A percentile compares a stretch with the other conserved stretches of the same genome.
These are phyloP conservation scores for Pyracantha coccinea DNA, from an alignment of 331 rosid genomes.

Conservation along the genomic window DNA sequence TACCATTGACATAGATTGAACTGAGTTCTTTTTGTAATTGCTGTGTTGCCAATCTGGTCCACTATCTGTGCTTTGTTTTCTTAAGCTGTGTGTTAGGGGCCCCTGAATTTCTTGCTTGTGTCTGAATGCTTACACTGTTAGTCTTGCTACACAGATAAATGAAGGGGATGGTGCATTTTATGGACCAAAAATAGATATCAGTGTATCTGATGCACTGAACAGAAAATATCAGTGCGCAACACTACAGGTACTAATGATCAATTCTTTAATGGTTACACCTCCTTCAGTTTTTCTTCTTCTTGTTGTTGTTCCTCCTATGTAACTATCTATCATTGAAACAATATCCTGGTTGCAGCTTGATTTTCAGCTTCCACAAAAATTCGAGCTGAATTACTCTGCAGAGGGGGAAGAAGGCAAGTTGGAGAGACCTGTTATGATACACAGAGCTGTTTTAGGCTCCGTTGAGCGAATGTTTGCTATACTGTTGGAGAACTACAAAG, in stretches of 20 bases:
- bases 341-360: slow-evolving; percentile 73
- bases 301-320: neutral
- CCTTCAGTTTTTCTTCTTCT: neutral
- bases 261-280: neutral
- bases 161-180: slow-evolving; percentile 98
- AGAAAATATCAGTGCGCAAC: slow-evolving; percentile 95
- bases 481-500: slow-evolving; percentile 90
- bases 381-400: slow-evolving; percentile 85
- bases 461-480: slow-evolving; percentile 99
- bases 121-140: slow-evolving; percentile 14
- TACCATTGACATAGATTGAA: neutral
- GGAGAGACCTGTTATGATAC: slow-evolving; percentile 97
- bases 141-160: slow-evolving; percentile 43
- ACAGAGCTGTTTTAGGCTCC: slow-evolving; percentile 93
- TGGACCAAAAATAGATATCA: slow-evolving; percentile 95
- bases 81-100: neutral
- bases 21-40: neutral
- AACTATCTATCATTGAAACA: slow-evolving; percentile 11
- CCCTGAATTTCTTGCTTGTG: neutral
- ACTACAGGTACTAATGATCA: slow-evolving; percentile 53
- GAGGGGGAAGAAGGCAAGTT: slow-evolving; percentile 98
- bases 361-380: slow-evolving; percentile 93
- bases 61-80: neutral
- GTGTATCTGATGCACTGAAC: slow-evolving; percentile 79
- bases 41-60: neutral